Conservation (phyloP, 768 basidiomycete species). For the Mycena indigotica region DNA sequence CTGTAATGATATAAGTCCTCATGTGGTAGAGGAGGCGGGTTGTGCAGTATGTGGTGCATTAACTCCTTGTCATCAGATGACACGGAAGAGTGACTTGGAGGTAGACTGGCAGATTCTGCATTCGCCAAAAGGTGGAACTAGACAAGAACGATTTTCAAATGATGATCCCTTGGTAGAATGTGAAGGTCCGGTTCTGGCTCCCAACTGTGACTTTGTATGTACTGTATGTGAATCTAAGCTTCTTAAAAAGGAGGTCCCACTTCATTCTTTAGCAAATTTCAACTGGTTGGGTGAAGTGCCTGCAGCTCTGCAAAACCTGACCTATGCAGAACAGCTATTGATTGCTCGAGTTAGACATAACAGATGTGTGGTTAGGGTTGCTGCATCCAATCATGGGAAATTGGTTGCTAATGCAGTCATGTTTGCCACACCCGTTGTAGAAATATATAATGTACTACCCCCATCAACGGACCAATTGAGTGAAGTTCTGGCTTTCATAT, state of each 20-base stretch:
- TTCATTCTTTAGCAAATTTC: slow-evolving; percentile 34
- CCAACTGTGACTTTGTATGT: slow-evolving; percentile 20
- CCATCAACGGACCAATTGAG: slow-evolving; percentile 34
- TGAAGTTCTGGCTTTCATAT: slow-evolving; percentile 35
- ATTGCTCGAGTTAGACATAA: no score
- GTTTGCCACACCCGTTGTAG: slow-evolving; percentile 33
- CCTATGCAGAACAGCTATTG: no score
- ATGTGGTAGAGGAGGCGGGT: background rate
- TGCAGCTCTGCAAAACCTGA: no score
- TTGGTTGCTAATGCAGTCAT: slow-evolving; percentile 34
- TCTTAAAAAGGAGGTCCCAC: slow-evolving; percentile 22
- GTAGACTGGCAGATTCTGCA: background rate
- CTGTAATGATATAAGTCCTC: no score
- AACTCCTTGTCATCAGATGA: background rate
- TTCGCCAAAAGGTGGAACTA: background rate
- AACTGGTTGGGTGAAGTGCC: slow-evolving; percentile 41
- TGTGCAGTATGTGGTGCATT: background rate
- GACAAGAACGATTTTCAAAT: slow-evolving; percentile 8
- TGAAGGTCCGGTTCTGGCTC: slow-evolving; percentile 23
- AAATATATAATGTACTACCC: slow-evolving; percentile 36
- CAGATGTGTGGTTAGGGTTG: no score
- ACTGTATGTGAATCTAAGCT: slow-evolving; percentile 10
- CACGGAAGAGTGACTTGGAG: background rate
- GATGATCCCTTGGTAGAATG: slow-evolving; percentile 4
- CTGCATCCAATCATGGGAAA: background rate